A percentile compares a stretch with the other conserved stretches of the same genome.
phyloP scores from a whole-genome alignment of 2,329 filamentous ascomycete species.

The Fusarium mangiferae region DNA sequence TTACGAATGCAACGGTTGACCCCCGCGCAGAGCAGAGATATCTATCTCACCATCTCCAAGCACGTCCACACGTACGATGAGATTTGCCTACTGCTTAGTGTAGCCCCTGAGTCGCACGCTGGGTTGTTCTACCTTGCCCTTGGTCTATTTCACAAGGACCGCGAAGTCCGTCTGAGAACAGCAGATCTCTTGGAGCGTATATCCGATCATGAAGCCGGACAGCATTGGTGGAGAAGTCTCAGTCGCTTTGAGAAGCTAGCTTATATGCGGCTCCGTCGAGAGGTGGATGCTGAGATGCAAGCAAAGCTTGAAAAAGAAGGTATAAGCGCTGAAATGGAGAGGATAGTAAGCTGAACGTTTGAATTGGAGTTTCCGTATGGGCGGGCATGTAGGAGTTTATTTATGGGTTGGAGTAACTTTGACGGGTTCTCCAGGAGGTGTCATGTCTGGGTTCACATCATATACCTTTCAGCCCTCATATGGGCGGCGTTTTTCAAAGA shows the following conservation, averaged over 20 bases:
- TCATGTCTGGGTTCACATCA: slow-evolving; percentile 33
- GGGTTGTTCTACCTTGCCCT: slow-evolving; percentile 92
- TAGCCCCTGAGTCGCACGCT: slow-evolving; percentile 85
- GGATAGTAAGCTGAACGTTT: slow-evolving; percentile 58
- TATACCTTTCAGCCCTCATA: slow-evolving; percentile 33
- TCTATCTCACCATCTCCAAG: slow-evolving; percentile 83
- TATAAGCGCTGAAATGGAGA: slow-evolving; percentile 54
- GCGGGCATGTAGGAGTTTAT: slow-evolving; percentile 11
- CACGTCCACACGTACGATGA: slow-evolving; percentile 84
- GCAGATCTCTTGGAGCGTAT: slow-evolving; percentile 85
- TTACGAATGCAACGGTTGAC: slow-evolving; percentile 83
- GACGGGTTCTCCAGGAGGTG: slow-evolving; percentile 30
- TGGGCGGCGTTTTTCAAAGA: slow-evolving; percentile 42
- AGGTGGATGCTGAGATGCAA: slow-evolving; percentile 64
- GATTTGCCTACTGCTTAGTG: slow-evolving; percentile 83
- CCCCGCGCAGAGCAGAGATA: slow-evolving; percentile 79
- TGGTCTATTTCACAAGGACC: slow-evolving; percentile 89
- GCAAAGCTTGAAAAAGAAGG: slow-evolving; percentile 59
- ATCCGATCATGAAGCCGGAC: slow-evolving; percentile 85
- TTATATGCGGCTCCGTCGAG: slow-evolving; percentile 81
- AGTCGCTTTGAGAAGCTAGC: slow-evolving; percentile 90
- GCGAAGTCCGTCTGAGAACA: slow-evolving; percentile 79
- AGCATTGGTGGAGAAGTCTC: slow-evolving; percentile 90
- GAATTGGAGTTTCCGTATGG: neutral
- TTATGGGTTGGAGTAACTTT: slow-evolving; percentile 23